Percentiles rank a stretch among this genome's conserved stretches.
phyloP scores from a whole-genome alignment of 192 early-diverging fungal genomes.

The Gorgonomyces haynaldii region DNA sequence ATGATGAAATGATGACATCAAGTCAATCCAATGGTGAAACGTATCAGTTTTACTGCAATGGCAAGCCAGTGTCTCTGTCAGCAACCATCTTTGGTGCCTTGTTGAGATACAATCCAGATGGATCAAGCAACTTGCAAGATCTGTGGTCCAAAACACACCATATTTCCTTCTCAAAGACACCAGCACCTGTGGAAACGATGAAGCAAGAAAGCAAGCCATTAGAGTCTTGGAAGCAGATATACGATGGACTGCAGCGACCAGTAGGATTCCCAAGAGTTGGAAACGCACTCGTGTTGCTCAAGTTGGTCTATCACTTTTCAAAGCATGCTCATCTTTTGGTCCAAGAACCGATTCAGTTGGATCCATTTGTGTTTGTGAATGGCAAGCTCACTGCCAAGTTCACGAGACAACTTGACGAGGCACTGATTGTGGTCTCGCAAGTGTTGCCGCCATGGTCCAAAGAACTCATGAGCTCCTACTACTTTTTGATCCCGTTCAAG shows the following conservation, averaged over 20 bases:
- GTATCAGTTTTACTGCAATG: too few species aligned
- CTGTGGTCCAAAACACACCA: constrained; percentile 50
- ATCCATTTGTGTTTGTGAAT: constrained; percentile 52
- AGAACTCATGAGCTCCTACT: constrained; percentile 46
- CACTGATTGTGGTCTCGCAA: constrained; percentile 72
- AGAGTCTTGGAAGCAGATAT: too few species aligned
- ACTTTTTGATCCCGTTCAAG: constrained; percentile 78
- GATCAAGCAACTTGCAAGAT: constrained; percentile 10
- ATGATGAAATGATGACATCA: constrained; percentile 31
- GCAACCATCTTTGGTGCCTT: constrained; percentile 62
- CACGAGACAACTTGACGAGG: constrained; percentile 75
- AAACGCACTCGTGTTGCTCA: background rate
- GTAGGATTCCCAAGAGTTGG: background rate
- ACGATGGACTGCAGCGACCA: background rate
- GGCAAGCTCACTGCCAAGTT: constrained; percentile 74
- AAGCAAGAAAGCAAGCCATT: background rate
- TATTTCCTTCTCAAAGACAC: constrained; percentile 15
- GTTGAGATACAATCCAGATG: constrained; percentile 38
- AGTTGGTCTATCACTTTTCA: background rate
- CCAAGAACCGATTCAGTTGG: constrained; percentile 11
- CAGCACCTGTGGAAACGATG: background rate
- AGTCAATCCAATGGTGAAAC: too few species aligned
- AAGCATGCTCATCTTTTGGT: background rate
- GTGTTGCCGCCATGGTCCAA: constrained; percentile 70
- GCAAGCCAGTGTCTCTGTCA: too few species aligned